Base-by-base conservation (phyloP, 495 filamentous ascomycete species). In the Xylaria sp. region DNA sequence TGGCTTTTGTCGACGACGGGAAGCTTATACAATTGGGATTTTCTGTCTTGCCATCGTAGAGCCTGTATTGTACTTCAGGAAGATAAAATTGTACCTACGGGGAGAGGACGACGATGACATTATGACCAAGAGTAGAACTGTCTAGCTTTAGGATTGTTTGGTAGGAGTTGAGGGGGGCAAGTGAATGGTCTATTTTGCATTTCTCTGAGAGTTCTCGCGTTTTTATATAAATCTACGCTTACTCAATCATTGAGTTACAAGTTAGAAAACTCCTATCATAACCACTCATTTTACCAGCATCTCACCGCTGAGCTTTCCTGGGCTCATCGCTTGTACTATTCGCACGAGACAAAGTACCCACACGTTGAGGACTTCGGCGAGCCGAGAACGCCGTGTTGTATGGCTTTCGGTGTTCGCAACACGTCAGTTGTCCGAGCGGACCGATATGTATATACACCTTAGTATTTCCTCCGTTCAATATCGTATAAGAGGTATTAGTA, bases 371-470 rank as follows among this genome's bases (percentile, higher is more conserved):
- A 37, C 14, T 17, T 66, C 44, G 62, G 44, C 9, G 59, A 0
- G 31, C 29, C 11, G 4, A 37, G 44, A 46, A 6, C 44, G 17
- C 26, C 19, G 29, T 63, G 29, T 37, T 29, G 21, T 63, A 4
- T 62, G 37, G 21, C 4, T 62, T 66, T 66, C 57, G 62, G 62
- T 66, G 62, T 66, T 66, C 62, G 62, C 62, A 21, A 24, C 62
- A 35, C 31, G 8, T 52, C n/a, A 31, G 46, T 66, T 50, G 62
- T 66, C 62, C 62, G 62, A 66, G 41, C 12, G 17, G 41, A 48
- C 24, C 40, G 61, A 33, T 17, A 19, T 44, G 5, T 63, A 31
- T 43, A 19, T 55, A 19, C 21, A 63, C 24, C 41, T 29, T 48
- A 21, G 37, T 7, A 33, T 41, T 17, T 24, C 7, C 12, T 61